Base-by-base conservation (phyloP, 441 rosid species). In the Viola pubescens region DNA sequence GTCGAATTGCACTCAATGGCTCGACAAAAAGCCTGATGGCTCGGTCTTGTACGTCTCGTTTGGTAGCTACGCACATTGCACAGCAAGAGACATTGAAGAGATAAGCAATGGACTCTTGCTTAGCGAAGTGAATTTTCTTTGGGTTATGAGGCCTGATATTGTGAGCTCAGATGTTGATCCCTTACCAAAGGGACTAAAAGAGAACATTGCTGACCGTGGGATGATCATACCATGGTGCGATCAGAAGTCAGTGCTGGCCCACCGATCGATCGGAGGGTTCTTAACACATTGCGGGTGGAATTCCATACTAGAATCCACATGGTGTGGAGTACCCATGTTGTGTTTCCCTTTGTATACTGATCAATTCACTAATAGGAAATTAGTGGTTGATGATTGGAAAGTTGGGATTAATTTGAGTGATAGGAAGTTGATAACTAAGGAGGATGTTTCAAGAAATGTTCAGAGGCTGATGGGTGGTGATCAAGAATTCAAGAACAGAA, bases 281-380 rank as follows among this genome's bases (percentile, higher is more conserved):
- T 59, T 84, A 7, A 84, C 86, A 0, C 94, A 83, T 19, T 79
- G 89, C 13, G 88, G 94, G 6, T 84, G 90, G 94, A 84, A 87
- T 55, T 87, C 94, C 1, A 66, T 69, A 6, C 54, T 75, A 5
- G 86, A 75, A 54, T 70, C 79, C n/a, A 48, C 71, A 37, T 75
- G 83, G 83, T 81, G 79, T 10, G 57, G 65, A 58, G 81, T 85
- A 41, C 89, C 95, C 0, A 34, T 87, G 37, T 4, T 82, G 42
- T 82, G 87, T 46, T 74, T 66, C 61, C 95, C 91, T 14, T 63
- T 87, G 45, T 65, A 71, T 57, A 81, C 87, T 0, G 95, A 87
- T 68, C 89, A 84, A 60, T 82, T 85, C 70, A 78, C 87, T 0
- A 81, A 87, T 58, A 66, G 89, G 52, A 87, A 82, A 59, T 67